Conservation (phyloP, 1,284 basidiomycete species). For the Ceratobasidium sp. region DNA sequence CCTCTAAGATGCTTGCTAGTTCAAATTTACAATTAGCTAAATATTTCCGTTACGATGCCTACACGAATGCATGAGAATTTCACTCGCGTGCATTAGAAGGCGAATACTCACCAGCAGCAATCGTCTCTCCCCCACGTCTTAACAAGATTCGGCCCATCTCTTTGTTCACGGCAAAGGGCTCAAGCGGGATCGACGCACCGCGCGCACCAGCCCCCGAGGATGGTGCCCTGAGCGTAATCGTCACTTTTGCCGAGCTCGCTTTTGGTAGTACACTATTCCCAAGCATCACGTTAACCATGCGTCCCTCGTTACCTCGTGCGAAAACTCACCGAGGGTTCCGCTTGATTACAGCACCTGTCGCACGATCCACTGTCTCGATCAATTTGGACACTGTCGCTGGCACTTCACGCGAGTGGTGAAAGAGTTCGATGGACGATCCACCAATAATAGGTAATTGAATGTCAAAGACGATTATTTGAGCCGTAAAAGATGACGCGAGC, state of each 20-base stretch:
- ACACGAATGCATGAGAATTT: not conserved
- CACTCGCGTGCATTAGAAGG: not conserved
- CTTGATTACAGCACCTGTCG: conserved; percentile 81
- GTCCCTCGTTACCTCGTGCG: conserved; percentile 45
- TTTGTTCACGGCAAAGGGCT: conserved; percentile 91
- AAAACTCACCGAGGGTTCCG: conserved; percentile 78
- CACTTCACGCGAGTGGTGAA: conserved; percentile 93
- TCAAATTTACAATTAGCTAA: conserved; percentile 33
- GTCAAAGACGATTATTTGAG: conserved; percentile 95
- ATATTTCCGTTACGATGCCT: conserved; percentile 46
- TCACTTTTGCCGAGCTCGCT: conserved; percentile 76
- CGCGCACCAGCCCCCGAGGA: conserved; percentile 63
- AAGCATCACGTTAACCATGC: conserved; percentile 14
- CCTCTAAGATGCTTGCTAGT: not conserved
- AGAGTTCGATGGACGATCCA: conserved; percentile 91
- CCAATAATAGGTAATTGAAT: conserved; percentile 89
- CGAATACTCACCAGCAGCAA: conserved; percentile 80
- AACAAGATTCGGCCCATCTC: conserved; percentile 96
- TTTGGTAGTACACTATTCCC: conserved; percentile 1
- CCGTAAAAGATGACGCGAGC: conserved; percentile 81
- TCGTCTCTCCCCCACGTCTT: conserved; percentile 91
- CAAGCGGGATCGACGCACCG: conserved; percentile 80
- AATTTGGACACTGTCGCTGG: conserved; percentile 89
- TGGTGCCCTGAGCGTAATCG: conserved; percentile 77
- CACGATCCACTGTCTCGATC: conserved; percentile 80